Evolutionary conservation across 148 eudicot species (phyloP).

Genomic region (Oxyria digyna): DNA sequence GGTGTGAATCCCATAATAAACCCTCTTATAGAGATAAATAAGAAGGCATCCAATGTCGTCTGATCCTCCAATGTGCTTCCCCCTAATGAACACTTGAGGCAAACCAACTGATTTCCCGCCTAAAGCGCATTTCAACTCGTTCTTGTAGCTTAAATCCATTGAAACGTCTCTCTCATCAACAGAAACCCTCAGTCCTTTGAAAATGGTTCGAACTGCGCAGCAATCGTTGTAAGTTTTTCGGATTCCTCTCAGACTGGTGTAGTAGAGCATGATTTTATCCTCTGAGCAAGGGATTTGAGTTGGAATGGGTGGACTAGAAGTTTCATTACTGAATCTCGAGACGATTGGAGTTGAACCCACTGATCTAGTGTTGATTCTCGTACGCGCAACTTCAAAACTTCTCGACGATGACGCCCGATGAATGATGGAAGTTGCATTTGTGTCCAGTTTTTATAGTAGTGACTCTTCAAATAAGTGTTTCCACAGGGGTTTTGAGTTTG

Average conservation of each 20-base stretch:
- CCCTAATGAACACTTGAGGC: slow-evolving; percentile 65
- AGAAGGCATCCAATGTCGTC: too few relatives aligned
- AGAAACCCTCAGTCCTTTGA: slow-evolving; percentile 32
- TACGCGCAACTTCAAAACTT: slow-evolving; percentile 16
- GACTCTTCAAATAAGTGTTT: slow-evolving; percentile 91
- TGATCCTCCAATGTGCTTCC: slow-evolving; percentile 63
- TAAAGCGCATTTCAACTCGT: slow-evolving; percentile 50
- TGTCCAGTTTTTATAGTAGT: slow-evolving; percentile 57
- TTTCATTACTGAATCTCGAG: slow-evolving; percentile 9
- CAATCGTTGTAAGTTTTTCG: slow-evolving; percentile 71
- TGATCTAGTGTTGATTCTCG: slow-evolving; percentile 11
- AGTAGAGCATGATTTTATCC: slow-evolving; percentile 46
- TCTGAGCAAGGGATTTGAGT: slow-evolving; percentile 37
- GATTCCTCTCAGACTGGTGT: slow-evolving; percentile 61
- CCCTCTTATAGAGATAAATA: too few relatives aligned
- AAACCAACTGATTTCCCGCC: slow-evolving; percentile 26
- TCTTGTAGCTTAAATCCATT: slow-evolving; percentile 67
- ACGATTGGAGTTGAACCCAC: slow-evolving; percentile 12
- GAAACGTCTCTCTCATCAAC: slow-evolving; percentile 75
- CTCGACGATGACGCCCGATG: slow-evolving; percentile 36
- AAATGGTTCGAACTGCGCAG: slow-evolving; percentile 45
- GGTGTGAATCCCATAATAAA: too few relatives aligned
- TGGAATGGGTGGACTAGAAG: slow-evolving; percentile 9
- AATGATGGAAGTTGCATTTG: slow-evolving; percentile 47
- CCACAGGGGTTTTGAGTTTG: slow-evolving; percentile 27